A percentile compares a stretch with the other conserved stretches of the same genome.
Conservation (phyloP, 164 flowering plant species). For the Sextonia rubra region DNA sequence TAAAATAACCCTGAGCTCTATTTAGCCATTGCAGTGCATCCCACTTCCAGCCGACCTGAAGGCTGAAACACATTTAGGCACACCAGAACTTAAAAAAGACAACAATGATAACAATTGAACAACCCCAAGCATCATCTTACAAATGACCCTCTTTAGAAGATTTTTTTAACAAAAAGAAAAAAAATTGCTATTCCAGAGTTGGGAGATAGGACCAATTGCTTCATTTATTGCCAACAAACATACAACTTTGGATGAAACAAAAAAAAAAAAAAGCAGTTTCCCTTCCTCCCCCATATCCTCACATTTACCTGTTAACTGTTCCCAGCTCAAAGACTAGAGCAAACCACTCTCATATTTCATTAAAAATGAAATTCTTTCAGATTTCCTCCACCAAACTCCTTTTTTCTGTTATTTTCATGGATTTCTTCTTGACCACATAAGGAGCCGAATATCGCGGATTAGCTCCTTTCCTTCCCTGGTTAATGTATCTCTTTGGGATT, state of each 20-base stretch:
- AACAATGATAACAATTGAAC: too few species aligned
- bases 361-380: background rate
- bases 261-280: background rate
- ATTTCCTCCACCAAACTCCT: background rate
- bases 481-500: conserved; percentile 74
- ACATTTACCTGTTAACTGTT: background rate
- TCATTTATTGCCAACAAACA: background rate
- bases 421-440: too few species aligned
- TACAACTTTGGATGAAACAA: background rate
- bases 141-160: too few species aligned
- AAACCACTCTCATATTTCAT: background rate
- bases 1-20: too few species aligned
- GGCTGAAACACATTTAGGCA: too few species aligned
- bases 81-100: too few species aligned
- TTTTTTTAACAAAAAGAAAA: too few species aligned
- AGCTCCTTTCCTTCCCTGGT: conserved; percentile 51
- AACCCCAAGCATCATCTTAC: too few species aligned
- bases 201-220: background rate
- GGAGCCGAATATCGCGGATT: background rate
- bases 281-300: background rate
- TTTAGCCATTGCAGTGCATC: too few species aligned
- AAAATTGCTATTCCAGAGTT: too few species aligned
- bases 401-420: background rate
- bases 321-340: background rate
- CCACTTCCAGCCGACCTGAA: too few species aligned